phyloP scores from a whole-genome alignment of 176 grass and related monocot genomes.

The Hsuehochloa calcarea region DNA sequence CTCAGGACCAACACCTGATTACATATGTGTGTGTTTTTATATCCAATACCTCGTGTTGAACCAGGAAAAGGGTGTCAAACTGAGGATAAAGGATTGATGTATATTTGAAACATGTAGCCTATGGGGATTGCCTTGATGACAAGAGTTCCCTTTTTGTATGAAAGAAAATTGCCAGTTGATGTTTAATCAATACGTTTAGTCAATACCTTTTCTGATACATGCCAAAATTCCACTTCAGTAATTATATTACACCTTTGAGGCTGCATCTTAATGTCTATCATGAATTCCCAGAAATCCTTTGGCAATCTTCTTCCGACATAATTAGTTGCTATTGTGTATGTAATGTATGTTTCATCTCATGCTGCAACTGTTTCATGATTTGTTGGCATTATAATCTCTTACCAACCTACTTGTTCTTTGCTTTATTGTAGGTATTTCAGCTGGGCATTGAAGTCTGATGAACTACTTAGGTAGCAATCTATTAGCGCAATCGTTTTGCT shows the following conservation, averaged over 20 bases:
- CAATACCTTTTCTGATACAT: not conserved
- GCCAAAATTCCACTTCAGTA: not conserved
- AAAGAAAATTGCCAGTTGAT: not conserved
- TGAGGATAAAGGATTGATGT: not conserved
- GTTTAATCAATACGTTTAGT: not conserved
- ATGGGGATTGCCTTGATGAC: not conserved
- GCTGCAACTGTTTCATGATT: not conserved
- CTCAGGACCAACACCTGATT: not conserved
- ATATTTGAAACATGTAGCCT: not conserved
- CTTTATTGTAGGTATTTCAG: slow-evolving; percentile 33
- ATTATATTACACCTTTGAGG: not conserved
- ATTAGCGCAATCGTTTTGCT: not conserved
- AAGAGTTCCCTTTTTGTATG: not conserved
- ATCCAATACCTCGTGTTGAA: not conserved
- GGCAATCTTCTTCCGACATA: not conserved
- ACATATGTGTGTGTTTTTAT: not conserved
- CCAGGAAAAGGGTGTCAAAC: not conserved
- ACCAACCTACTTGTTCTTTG: slow-evolving; percentile 1
- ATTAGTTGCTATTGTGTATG: not conserved
- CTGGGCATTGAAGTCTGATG: not conserved
- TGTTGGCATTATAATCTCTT: not conserved
- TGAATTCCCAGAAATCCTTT: not conserved
- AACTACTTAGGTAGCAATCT: not conserved
- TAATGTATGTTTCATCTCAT: slow-evolving; percentile 5
- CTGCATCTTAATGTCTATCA: not conserved